A percentile compares a stretch with the other conserved stretches of the same genome.
Conservation (phyloP, 2,329 filamentous ascomycete species). For the Ophiostoma fasciatum region DNA sequence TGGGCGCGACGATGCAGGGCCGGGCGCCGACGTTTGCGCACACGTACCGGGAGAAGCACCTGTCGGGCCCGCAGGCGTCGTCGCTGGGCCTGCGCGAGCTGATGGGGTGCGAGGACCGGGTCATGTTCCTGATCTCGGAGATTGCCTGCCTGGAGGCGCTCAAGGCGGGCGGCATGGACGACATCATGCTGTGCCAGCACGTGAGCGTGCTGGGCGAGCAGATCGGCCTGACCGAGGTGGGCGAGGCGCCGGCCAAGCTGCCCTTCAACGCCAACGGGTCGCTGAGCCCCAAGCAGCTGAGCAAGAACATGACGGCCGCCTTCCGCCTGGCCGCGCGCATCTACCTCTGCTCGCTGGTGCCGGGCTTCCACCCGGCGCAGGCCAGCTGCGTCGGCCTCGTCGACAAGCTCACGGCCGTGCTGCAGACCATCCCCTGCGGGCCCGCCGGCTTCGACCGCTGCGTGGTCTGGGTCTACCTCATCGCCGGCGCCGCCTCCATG, state of each 20-base stretch:
- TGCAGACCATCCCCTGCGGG: conserved; percentile 72
- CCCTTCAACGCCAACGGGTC: conserved; percentile 55
- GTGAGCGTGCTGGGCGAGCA: conserved; percentile 78
- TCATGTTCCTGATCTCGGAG: conserved; percentile 97
- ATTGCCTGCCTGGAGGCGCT: conserved; percentile 90
- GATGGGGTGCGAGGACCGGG: conserved; percentile 92
- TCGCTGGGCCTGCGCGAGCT: conserved; percentile 69
- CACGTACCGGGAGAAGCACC: conserved; percentile 89
- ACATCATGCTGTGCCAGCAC: conserved; percentile 75
- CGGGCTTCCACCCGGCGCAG: conserved; percentile 67
- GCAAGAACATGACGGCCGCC: conserved; percentile 74
- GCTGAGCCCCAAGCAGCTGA: conserved; percentile 69
- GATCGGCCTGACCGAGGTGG: conserved; percentile 65
- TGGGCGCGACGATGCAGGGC: conserved; percentile 84
- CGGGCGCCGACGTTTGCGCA: conserved; percentile 78
- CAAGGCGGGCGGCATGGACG: conserved; percentile 69
- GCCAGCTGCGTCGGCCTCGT: conserved; percentile 62
- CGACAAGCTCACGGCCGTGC: conserved; percentile 58
- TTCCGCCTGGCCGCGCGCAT: conserved; percentile 89
- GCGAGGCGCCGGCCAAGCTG: conserved; percentile 41
- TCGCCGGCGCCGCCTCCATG: conserved; percentile 66
- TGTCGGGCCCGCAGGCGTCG: conserved; percentile 45
- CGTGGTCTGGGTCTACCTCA: conserved; percentile 83
- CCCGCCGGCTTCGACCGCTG: conserved; percentile 75
- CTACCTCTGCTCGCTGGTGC: conserved; percentile 91